These are phyloP conservation scores for Diplodia sapinea DNA, from an alignment of 2,329 filamentous ascomycete genomes.

Conservation along the genomic window DNA sequence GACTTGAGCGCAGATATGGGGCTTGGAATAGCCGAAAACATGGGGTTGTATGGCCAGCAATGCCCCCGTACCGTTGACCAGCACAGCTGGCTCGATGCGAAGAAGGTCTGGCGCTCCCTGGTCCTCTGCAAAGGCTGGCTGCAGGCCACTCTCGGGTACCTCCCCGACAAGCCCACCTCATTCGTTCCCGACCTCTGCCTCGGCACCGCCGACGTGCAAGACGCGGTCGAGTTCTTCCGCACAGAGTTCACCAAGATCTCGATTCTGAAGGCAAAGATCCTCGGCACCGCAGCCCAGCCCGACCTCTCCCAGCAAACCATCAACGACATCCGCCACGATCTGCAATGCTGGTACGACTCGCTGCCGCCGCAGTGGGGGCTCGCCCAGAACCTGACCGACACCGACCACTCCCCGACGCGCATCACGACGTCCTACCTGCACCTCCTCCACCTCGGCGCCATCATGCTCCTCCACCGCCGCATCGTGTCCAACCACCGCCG, in stretches of 20 bases:
- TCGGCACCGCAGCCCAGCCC: not conserved
- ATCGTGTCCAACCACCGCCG: not conserved
- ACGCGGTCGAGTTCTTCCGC: not conserved
- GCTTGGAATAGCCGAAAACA: not conserved
- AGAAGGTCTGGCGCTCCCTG: not conserved
- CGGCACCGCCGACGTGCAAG: not conserved
- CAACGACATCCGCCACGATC: not conserved
- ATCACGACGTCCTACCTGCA: not conserved
- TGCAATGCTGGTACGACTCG: not conserved
- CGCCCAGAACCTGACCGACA: not conserved
- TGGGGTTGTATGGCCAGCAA: not conserved
- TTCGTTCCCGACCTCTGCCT: not conserved
- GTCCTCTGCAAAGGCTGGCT: constrained; percentile 5
- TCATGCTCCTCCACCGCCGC: not conserved
- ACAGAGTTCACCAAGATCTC: constrained; percentile 6
- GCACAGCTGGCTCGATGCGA: not conserved
- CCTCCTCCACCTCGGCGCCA: not conserved
- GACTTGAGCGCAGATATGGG: not conserved
- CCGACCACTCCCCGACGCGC: not conserved
- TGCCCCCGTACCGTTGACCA: not conserved
- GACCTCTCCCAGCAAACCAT: not conserved
- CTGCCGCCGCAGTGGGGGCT: not conserved
- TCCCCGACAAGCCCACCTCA: not conserved
- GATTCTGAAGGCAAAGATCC: not conserved
- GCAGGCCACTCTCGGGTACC: not conserved